Conservation (phyloP, 192 early-diverging fungal genomes). For the Chytriomyces sp. region DNA sequence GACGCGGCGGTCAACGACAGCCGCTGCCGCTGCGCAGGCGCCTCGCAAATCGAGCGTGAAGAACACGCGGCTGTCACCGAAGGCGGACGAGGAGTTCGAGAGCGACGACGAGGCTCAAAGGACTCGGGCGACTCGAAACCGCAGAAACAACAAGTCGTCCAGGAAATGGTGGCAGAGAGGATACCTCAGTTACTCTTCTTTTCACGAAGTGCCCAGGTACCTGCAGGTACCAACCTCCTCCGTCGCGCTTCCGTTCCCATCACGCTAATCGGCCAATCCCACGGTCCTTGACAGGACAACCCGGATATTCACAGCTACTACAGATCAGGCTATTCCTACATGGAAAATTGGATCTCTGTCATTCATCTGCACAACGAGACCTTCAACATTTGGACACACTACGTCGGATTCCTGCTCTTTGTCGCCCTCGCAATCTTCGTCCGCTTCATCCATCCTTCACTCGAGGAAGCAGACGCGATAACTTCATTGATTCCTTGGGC, state of each 20-base stretch:
- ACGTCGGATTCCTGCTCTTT: constrained; percentile 24
- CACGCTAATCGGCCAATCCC: not conserved
- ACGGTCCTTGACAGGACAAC: constrained; percentile 20
- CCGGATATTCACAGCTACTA: constrained; percentile 22
- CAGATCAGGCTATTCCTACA: constrained; percentile 25
- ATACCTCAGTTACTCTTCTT: not conserved
- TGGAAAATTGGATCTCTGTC: constrained; percentile 31
- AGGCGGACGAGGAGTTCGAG: no score
- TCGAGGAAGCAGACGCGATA: not conserved
- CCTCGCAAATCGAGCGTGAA: no score
- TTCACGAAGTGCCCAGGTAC: constrained; percentile 19
- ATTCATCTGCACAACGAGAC: constrained; percentile 43
- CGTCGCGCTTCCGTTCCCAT: not conserved
- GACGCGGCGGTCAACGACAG: no score
- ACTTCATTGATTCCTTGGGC: not conserved
- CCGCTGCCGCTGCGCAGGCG: no score
- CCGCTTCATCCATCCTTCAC: not conserved
- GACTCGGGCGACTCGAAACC: no score
- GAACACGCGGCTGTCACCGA: no score
- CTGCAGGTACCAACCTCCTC: constrained; percentile 5
- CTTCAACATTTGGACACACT: constrained; percentile 35
- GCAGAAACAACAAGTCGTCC: not conserved
- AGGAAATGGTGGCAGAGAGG: constrained; percentile 19
- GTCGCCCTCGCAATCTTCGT: not conserved
- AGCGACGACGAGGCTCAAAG: no score